Conservation (phyloP, 352 stramenopile genomes). For the Globisporangium abappressorium region DNA sequence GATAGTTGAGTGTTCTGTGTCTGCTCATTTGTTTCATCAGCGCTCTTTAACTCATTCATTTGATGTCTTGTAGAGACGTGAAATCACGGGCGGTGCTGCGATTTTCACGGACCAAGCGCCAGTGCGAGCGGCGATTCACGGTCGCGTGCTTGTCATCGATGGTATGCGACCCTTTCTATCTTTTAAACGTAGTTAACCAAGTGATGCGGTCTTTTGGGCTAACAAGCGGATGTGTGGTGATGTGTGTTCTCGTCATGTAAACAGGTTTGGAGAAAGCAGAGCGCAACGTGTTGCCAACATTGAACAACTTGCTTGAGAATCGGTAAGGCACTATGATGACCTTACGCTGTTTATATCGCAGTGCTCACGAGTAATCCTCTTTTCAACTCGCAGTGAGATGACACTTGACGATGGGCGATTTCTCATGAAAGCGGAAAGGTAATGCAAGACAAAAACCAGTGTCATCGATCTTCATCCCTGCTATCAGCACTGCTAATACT, state of each 20-base stretch:
- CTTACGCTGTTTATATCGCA: neutral
- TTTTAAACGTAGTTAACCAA: neutral
- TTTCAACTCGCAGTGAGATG: constrained; percentile 70
- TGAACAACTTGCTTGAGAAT: constrained; percentile 98
- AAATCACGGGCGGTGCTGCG: constrained; percentile 66
- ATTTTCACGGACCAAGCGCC: constrained; percentile 91
- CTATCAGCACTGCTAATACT: neutral
- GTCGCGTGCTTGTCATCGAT: constrained; percentile 93
- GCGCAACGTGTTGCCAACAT: constrained; percentile 95
- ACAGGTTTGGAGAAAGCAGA: constrained; percentile 92
- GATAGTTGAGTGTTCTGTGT: neutral
- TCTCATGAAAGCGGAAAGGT: constrained; percentile 88
- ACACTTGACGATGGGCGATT: constrained; percentile 93
- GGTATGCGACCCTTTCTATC: constrained; percentile 29
- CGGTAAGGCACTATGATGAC: constrained; percentile 26
- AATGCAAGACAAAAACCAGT: neutral
- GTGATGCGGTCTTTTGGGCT: neutral
- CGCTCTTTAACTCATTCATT: neutral
- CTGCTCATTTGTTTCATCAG: neutral
- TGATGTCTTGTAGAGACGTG: constrained; percentile 35
- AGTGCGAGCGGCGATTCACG: constrained; percentile 91
- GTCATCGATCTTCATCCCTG: neutral
- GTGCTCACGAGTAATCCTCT: neutral
- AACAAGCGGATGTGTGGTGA: too few species aligned
- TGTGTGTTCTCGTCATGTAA: neutral